Base-by-base conservation (phyloP, 2,329 filamentous ascomycete species). In the Epichloe hybrida region DNA sequence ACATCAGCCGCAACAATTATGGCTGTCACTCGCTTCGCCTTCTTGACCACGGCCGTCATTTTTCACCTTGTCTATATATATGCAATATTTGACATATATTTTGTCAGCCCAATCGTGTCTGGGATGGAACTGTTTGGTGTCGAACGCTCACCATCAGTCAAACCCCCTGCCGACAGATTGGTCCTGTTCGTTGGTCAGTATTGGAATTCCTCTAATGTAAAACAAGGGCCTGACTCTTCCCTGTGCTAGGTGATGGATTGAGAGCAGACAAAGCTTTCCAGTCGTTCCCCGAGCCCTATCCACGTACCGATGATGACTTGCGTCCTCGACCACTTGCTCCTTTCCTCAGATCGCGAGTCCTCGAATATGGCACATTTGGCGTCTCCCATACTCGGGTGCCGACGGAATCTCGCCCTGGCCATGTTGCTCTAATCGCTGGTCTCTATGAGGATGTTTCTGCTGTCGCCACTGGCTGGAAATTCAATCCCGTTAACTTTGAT, bases 71-170 rank as follows among this genome's bases (percentile, higher is more conserved):
- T 95, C 57, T 98, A 98, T 67, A 84, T 95, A 52, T 86, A 84
- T 64, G 95, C 89, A 53, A 97, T 97, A 62, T 98, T 98, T 70
- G 90, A 96, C 67, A 93, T 97, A 56, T 97, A 98, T 70, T 98
- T 98, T 64, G 89, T 96, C 64, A 96, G 89, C 65, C 93, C 93
- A 21, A 93, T 98, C 59, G 93, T 97, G 50, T 86, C 84, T 72
- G 93, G 93, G 63, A 98, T 98, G 93, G 81, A 79, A 62, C 78
- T 89, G 53, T 90, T 88, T 68, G 71, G 74, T 44, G 74, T 94
- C 38, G 79, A 89, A 53, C 75, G 83, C 50, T 70, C 77, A 39
- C 59, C 69, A 41, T 69, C 71, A 48, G 66, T 67, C 48, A 81
- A 84, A 66, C 79, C 90, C 90, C 93, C 93, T 1, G 91, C 94